Conservation (phyloP, 495 filamentous ascomycete species). For the Jackrogersella minutella region DNA sequence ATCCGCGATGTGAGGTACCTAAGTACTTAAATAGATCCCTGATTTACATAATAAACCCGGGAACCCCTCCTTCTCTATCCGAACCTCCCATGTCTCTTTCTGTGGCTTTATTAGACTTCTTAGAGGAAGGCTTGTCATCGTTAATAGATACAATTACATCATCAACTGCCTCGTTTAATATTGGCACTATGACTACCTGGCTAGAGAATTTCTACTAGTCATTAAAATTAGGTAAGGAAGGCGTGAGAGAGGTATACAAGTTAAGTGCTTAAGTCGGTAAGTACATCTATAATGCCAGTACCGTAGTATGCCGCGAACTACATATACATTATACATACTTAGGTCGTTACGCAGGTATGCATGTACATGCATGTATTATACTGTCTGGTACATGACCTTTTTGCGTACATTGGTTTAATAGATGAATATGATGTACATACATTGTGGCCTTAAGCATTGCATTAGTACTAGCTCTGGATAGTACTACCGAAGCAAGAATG, state of each 20-base stretch:
- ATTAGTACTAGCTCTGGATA: conserved; percentile 32
- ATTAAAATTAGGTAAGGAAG: conserved; percentile 6
- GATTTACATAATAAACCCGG: conserved; percentile 8
- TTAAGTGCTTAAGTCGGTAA: conserved; percentile 2
- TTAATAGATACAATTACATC: conserved; percentile 14
- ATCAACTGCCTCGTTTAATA: neutral
- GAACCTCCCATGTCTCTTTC: conserved; percentile 17
- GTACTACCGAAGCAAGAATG: conserved; percentile 34
- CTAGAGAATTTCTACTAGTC: neutral
- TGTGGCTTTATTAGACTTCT: neutral
- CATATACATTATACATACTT: too few relatives aligned
- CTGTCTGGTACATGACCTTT: conserved; percentile 19
- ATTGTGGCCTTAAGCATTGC: neutral
- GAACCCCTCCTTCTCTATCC: conserved; percentile 37
- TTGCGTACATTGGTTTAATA: neutral
- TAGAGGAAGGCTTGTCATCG: neutral
- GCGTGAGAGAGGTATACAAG: neutral
- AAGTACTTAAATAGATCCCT: too few relatives aligned
- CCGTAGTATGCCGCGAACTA: too few relatives aligned
- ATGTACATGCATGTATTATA: neutral
- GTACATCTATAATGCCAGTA: too few relatives aligned
- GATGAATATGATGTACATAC: too few relatives aligned
- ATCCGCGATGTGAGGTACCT: too few relatives aligned
- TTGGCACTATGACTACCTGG: neutral
- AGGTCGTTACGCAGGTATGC: neutral